Conservation (phyloP, 1,284 basidiomycete genomes). For the Apiotrichum mycotoxinovorans region DNA sequence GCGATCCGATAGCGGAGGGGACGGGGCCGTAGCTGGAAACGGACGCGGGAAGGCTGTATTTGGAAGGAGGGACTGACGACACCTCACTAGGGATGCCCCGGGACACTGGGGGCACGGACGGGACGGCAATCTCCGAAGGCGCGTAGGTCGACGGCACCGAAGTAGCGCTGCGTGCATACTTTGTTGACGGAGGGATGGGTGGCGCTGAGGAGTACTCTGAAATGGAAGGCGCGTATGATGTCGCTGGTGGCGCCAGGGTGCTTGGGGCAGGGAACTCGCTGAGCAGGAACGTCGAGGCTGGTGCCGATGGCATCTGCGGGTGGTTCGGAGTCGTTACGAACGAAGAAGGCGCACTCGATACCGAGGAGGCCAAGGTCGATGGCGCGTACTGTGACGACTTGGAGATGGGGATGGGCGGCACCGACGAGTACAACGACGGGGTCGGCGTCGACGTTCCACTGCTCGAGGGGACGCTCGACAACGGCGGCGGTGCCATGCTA, state of each 20-base stretch:
- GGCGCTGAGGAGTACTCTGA: background rate
- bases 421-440: constrained; percentile 5
- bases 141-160: background rate
- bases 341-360: background rate
- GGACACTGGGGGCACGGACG: background rate
- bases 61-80: background rate
- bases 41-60: background rate
- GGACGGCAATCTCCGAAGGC: background rate
- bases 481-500: background rate
- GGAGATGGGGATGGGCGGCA: constrained; percentile 28
- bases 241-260: background rate
- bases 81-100: background rate
- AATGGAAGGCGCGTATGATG: background rate
- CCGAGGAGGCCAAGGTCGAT: background rate
- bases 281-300: background rate
- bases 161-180: background rate
- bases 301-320: background rate
- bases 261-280: background rate
- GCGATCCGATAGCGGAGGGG: background rate
- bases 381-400: background rate
- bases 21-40: background rate
- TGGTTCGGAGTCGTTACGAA: background rate
- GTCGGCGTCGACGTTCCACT: background rate
- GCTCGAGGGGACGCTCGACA: background rate
- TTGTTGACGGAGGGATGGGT: background rate